These are phyloP conservation scores for Aspergillus luchuensis DNA, from an alignment of 2,329 filamentous ascomycete genomes.

Conservation along the genomic window DNA sequence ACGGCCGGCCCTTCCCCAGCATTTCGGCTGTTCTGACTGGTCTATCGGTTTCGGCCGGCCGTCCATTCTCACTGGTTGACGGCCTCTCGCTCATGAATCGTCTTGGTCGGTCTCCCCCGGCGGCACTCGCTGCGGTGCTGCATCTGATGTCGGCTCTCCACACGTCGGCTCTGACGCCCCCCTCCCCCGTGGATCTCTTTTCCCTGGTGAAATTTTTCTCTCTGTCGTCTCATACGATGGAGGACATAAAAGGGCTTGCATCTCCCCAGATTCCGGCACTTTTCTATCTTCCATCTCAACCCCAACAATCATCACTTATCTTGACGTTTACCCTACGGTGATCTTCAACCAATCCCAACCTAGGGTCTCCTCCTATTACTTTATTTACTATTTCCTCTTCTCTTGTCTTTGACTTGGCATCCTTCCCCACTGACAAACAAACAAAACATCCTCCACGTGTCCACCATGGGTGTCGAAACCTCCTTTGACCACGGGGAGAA, in stretches of 20 bases:
- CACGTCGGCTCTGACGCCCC: constrained; percentile 16
- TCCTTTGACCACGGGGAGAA: constrained; percentile 34
- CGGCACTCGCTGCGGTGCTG: background rate
- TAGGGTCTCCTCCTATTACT: background rate
- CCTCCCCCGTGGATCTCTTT: constrained; percentile 6
- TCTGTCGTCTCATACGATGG: background rate
- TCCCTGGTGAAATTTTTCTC: constrained; percentile 10
- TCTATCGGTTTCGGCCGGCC: constrained; percentile 26
- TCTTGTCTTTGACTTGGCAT: background rate
- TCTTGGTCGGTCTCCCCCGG: constrained; percentile 2
- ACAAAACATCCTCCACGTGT: background rate
- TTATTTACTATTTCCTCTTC: background rate
- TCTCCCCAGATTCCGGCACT: constrained; percentile 5
- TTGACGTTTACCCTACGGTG: background rate
- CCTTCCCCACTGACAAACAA: background rate
- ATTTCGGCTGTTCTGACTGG: constrained; percentile 16
- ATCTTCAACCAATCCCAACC: background rate
- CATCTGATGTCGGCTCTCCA: constrained; percentile 16
- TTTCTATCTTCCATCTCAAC: background rate
- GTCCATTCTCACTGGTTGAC: constrained; percentile 9
- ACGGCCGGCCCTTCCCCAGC: constrained; percentile 11
- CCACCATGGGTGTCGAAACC: constrained; percentile 35
- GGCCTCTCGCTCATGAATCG: background rate
- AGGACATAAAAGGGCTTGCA: constrained; percentile 3
- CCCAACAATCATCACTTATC: background rate